Evolutionary conservation across 148 eudicot species (phyloP), one percentile per base, ranked within the genome.

Genomic region (Camellia sinensis): DNA sequence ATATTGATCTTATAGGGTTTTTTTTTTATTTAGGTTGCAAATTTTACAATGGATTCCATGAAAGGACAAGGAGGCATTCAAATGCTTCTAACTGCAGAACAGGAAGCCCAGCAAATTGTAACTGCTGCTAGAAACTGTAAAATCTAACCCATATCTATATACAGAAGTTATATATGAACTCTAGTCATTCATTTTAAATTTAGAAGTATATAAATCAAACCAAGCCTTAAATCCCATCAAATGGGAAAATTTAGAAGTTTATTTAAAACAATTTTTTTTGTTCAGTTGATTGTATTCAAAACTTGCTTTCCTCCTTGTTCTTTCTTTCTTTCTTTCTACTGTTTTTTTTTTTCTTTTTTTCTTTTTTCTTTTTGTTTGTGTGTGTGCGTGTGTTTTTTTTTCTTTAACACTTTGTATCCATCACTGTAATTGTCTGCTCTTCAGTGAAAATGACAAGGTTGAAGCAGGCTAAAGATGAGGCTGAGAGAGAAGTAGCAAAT

Each of bases 11-110:
- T 43, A 41, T 59, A 6, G 2, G 44, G 9, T 40, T 0, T 63
- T 22, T 54, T 59, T 65, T 53, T 74, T 22, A 22, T 22, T 22
- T 22, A 82, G 81, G 80, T 60, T 60, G 74, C 14, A 48, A 41
- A 73, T 10, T 66, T 54, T 72, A 76, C 78, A 22, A 91, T 91
- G 92, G 90, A 84, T 48, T 84, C 91, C 43, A 83, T 82, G 71
- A 88, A 83, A 79, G 89, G 90, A 37, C 94, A 89, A 83, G 89
- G 90, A 75, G 90, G 92, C 64, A 89, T 91, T 77, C 92, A 91
- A 37, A 84, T 87, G 91, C 83, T 91, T 65, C 82, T 91, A 12
- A 82, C 88, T 57, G 94, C 92, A 56, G 94, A 91, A 81, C 89
- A 89, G 59, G 90, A 91, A 78, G 94, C 92, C 19, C 94, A 89